Base-by-base conservation (phyloP, 768 basidiomycete genomes). In the Mycena sanguinolenta region DNA sequence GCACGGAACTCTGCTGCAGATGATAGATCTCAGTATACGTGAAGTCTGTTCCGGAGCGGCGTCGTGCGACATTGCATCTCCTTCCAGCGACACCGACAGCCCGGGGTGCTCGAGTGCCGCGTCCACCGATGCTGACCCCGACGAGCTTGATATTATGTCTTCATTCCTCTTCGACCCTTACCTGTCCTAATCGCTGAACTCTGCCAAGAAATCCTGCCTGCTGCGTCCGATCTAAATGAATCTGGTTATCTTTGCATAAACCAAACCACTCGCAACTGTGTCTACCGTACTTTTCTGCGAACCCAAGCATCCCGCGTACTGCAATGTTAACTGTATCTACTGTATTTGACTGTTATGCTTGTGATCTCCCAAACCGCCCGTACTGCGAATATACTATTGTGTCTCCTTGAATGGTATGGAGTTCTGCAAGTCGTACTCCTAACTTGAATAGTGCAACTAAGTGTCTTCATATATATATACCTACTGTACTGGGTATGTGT, bases 81-180 rank as follows among this genome's bases (percentile, higher is more conserved):
- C 58, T 39, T 32, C 57, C 13, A 58, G 67, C 57, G 55, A 58
- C 13, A 58, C 62, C 57, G 55, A 58, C 38, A 63, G 67, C 27
- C 25, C 50, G 19, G 39, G 25, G 39, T 46, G 52, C 36, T 61
- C 60, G 4, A 44, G 38, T 21, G 50, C 39, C 50, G 21, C 44
- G 4, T 38, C 65, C 52, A 38, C 58, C 27, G 53, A 55, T n/a
- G 27, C 50, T 19, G 65, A 59, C 10, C 27, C 64, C 14, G 38
- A 23, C 27, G 32, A 57, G n/a, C 39, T n/a, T n/a, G 44, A 46
- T n/a, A 17, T 14, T 14, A 23, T 58, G 23, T 28, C n/a, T 9
- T 23, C 36, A 36, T 49, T 32, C n/a, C 38, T 67, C 52, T 32
- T 42, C 44, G 59, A 30, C 28, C 17, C 28, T 28, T 21, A 49